Conservation (phyloP, 345 rosid genomes). For the Ceriops decandra region DNA sequence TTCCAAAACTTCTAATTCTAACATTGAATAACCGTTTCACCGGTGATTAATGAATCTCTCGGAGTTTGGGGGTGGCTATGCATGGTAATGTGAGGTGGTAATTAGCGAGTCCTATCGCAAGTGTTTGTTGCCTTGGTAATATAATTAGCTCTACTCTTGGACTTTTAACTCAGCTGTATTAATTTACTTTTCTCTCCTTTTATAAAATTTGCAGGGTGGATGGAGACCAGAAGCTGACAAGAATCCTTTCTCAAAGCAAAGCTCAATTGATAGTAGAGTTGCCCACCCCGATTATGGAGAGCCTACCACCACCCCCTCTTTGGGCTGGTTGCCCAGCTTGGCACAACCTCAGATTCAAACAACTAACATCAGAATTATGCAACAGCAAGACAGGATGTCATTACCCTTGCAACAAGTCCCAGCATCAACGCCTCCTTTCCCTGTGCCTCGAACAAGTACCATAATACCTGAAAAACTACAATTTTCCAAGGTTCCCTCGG, state of each 20-base stretch:
- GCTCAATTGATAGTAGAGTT: conserved; percentile 30
- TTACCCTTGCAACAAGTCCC: conserved; percentile 33
- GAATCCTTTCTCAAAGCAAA: conserved; percentile 63
- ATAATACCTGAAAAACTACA: conserved; percentile 26
- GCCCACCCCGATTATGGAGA: conserved; percentile 18
- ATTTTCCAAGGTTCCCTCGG: conserved; percentile 11
- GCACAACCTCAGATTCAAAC: conserved; percentile 25
- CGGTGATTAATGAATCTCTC: not conserved
- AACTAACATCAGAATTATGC: conserved; percentile 25
- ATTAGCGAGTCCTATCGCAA: too few species aligned
- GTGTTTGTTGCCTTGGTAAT: not conserved
- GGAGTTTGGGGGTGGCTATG: not conserved
- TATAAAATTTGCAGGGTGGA: conserved; percentile 53
- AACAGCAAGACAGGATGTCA: conserved; percentile 31
- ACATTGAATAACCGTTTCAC: not conserved
- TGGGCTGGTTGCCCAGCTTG: conserved; percentile 15
- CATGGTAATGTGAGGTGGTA: not conserved
- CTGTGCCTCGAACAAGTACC: conserved; percentile 26
- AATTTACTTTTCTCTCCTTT: not conserved
- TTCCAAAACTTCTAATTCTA: not conserved
- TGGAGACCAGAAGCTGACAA: conserved; percentile 52
- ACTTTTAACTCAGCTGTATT: not conserved
- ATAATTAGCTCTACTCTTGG: not conserved
- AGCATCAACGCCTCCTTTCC: conserved; percentile 27
- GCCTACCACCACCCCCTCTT: not conserved